phyloP scores from a whole-genome alignment of 1,284 basidiomycete genomes.

The Leccinum ponderosum region DNA sequence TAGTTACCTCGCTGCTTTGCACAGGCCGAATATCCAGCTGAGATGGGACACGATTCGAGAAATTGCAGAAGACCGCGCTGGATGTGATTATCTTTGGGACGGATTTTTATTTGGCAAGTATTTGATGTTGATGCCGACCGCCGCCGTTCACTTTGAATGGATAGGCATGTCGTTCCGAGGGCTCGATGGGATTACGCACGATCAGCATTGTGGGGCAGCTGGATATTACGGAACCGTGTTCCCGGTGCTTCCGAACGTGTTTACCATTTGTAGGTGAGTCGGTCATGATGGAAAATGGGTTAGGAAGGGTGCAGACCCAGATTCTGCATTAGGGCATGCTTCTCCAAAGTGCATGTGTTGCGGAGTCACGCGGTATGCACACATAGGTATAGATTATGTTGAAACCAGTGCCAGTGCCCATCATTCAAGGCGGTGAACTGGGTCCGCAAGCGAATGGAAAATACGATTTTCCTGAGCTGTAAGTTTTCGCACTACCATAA shows the following conservation, averaged over 20 bases:
- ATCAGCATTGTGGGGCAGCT: conserved; percentile 1
- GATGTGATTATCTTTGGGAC: conserved; percentile 5
- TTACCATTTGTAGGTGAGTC: background rate
- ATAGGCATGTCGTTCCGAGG: background rate
- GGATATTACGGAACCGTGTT: conserved; percentile 44
- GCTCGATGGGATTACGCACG: background rate
- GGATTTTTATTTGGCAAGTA: conserved; percentile 34
- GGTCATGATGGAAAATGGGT: background rate
- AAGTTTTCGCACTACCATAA: conserved; percentile 29
- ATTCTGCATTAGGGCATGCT: conserved; percentile 4
- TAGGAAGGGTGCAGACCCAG: background rate
- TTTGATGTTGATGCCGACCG: background rate
- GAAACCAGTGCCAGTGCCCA: conserved; percentile 5
- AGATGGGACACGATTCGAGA: conserved; percentile 23
- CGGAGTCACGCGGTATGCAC: conserved; percentile 51
- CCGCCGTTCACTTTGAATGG: background rate
- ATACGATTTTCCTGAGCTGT: conserved; percentile 8
- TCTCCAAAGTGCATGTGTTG: conserved; percentile 3
- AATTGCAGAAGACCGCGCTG: conserved; percentile 18
- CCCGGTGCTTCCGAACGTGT: conserved; percentile 30
- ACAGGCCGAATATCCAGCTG: conserved; percentile 45
- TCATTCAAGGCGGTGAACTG: conserved; percentile 23
- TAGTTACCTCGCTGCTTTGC: conserved; percentile 47
- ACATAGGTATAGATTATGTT: conserved; percentile 36
- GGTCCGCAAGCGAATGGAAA: conserved; percentile 41